Evolutionary conservation across 192 early-diverging fungal genomes (phyloP).

Genomic region (Coemansia sp.): DNA sequence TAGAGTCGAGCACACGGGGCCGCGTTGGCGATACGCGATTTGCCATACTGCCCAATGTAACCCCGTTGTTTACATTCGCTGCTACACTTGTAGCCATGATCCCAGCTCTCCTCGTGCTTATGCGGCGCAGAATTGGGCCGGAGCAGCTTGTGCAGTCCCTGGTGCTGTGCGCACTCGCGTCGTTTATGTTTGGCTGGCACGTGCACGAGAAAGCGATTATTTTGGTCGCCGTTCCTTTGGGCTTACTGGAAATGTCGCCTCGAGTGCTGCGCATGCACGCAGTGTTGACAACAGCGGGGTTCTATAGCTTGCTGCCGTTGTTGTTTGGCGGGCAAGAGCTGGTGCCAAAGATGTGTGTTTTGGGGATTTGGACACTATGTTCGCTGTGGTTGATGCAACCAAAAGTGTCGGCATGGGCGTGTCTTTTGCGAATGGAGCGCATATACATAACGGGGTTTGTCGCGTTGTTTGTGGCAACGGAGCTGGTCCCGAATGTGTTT

Average conservation of each 20-base stretch:
- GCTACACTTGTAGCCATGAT: slow-evolving; percentile 72
- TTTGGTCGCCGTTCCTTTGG: slow-evolving; percentile 59
- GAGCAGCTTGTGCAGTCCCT: slow-evolving; percentile 66
- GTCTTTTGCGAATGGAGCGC: slow-evolving; percentile 28
- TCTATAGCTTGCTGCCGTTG: slow-evolving; percentile 51
- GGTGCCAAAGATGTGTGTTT: slow-evolving; percentile 23
- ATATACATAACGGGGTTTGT: slow-evolving; percentile 26
- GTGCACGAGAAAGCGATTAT: slow-evolving; percentile 97
- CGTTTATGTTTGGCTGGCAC: slow-evolving; percentile 97
- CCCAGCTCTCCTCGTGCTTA: slow-evolving; percentile 25
- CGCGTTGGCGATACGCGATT: slow-evolving; percentile 86
- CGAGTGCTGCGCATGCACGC: slow-evolving; percentile 41
- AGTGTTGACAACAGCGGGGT: slow-evolving; percentile 37
- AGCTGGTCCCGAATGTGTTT: slow-evolving; percentile 33
- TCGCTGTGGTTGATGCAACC: slow-evolving; percentile 24
- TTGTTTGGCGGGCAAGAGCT: slow-evolving; percentile 51
- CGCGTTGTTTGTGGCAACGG: slow-evolving; percentile 31
- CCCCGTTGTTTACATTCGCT: slow-evolving; percentile 68
- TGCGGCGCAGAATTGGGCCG: slow-evolving; percentile 49
- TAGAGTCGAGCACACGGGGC: slow-evolving; percentile 77
- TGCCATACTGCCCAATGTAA: slow-evolving; percentile 72
- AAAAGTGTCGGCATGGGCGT: slow-evolving; percentile 26
- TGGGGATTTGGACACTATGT: slow-evolving; percentile 34
- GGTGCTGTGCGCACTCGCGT: slow-evolving; percentile 78
- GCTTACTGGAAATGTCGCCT: slow-evolving; percentile 24